Evolutionary conservation across 129 eudicot genomes (phyloP), one percentile per base, ranked within the genome.

Genomic region (Erigeron canadensis): DNA sequence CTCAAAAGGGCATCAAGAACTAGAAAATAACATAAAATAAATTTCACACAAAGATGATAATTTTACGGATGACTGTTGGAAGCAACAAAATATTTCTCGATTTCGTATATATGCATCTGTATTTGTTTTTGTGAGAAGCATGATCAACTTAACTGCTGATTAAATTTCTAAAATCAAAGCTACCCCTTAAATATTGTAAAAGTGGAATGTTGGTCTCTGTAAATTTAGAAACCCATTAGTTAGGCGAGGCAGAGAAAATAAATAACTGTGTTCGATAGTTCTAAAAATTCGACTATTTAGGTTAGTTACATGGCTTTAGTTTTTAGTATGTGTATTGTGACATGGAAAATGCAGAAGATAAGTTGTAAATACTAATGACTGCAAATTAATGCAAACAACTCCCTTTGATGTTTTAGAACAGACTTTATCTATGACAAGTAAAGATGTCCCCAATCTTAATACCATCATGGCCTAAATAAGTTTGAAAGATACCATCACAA

Each of bases 1-100:
- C 45, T 67, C 12, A 69, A 77, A 62, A 34, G 22, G 38, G 56
- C 18, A 67, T 45, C 66, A 45, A 65, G 51, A 60, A 23, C 60
- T 17, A 62, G 39, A 67, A 63, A 57, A 43, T 51, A 44, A 23
- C 55, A 19, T 23, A 58, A 37, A 19, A 64, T 46, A 28, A 23
- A 56, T 42, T 47, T 71, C 51, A 45, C 9, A 51, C 65, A 6
- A 61, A 59, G 11, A 50, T 10, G 51, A 38, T 39, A 8, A 37
- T 8, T 6, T 2, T 12, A 50, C 17, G 17, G 2, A 6, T 13
- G 7, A 50, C 7, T 15, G 62, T 7, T 45, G 10, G 10, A 45
- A 45, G 12, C 10, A 8, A 4, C 9, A 19, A n/a, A n/a, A 37
- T 15, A 34, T 61, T 61, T 61, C 45, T 44, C 12, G 34, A 12